Evolutionary conservation across 768 basidiomycete genomes (phyloP).

Genomic region (Auricularia cornea): DNA sequence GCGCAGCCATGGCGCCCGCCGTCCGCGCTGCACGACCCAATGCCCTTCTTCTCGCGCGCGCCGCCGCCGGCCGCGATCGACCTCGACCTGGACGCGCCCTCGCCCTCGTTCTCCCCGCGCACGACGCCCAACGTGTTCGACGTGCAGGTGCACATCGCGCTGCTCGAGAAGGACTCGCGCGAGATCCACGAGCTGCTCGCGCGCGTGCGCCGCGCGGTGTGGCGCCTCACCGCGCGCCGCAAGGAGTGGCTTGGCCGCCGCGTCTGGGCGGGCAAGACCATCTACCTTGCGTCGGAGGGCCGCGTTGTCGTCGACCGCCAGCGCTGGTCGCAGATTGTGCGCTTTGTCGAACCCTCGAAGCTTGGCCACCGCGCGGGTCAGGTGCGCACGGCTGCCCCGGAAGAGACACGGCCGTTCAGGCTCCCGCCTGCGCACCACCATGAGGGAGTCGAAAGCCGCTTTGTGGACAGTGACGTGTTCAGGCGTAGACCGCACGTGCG

Average conservation of each 20-base stretch:
- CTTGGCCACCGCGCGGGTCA: background rate
- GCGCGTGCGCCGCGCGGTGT: slow-evolving; percentile 35
- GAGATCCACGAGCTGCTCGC: slow-evolving; percentile 40
- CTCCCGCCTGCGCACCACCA: background rate
- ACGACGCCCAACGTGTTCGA: slow-evolving; percentile 39
- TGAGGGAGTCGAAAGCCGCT: background rate
- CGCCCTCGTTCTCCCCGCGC: slow-evolving; percentile 10
- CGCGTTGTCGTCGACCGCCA: slow-evolving; percentile 34
- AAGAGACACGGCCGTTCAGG: background rate
- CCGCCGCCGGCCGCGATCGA: slow-evolving; percentile 19
- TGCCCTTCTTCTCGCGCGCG: background rate
- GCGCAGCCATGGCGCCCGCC: background rate
- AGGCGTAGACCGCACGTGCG: background rate
- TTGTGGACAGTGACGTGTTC: background rate
- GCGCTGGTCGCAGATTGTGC: slow-evolving; percentile 44
- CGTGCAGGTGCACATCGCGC: slow-evolving; percentile 43
- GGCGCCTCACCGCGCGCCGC: slow-evolving; percentile 48
- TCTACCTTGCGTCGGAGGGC: slow-evolving; percentile 38
- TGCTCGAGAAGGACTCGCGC: slow-evolving; percentile 47
- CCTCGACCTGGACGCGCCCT: slow-evolving; percentile 22
- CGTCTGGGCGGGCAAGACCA: slow-evolving; percentile 51
- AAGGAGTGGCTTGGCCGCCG: slow-evolving; percentile 76
- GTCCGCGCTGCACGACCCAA: background rate
- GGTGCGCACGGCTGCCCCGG: background rate
- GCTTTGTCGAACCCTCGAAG: slow-evolving; percentile 23